Conservation (phyloP, 2,329 filamentous ascomycete species). For the Fusarium metavorans region DNA sequence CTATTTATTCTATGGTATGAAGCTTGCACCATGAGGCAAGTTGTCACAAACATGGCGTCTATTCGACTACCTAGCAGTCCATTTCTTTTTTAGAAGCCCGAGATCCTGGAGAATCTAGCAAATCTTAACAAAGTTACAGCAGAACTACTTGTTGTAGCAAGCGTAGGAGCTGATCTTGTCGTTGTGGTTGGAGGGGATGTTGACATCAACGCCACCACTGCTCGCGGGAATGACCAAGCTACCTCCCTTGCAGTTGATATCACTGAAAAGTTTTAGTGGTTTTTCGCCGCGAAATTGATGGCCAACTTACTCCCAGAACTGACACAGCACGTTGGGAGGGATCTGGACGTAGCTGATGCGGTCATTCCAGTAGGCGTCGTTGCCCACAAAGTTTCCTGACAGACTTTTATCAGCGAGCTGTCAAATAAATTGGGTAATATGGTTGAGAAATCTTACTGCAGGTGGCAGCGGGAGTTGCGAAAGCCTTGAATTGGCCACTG, state of each 20-base stretch:
- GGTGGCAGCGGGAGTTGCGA: background rate
- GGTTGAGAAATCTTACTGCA: background rate
- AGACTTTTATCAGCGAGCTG: background rate
- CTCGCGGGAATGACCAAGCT: constrained; percentile 5
- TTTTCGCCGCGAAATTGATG: fast-evolving
- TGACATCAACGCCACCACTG: background rate
- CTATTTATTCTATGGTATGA: background rate
- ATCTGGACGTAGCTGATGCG: constrained; percentile 14
- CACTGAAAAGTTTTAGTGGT: background rate
- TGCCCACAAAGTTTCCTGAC: background rate
- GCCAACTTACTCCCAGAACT: constrained; percentile 14
- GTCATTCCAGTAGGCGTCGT: constrained; percentile 16
- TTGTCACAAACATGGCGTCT: background rate
- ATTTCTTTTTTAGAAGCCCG: background rate
- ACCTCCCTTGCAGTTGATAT: constrained; percentile 3
- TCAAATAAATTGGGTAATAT: background rate
- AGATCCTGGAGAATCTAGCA: background rate
- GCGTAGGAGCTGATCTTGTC: constrained; percentile 15
- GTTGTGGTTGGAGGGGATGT: constrained; percentile 12
- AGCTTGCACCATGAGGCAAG: background rate
- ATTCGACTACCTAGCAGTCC: background rate
- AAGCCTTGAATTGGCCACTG: constrained; percentile 5
- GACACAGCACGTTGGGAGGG: constrained; percentile 3
- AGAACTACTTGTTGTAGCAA: constrained; percentile 1
- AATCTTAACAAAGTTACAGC: fast-evolving